Percentiles rank a stretch among this genome's conserved stretches.
Conservation (phyloP, 352 stramenopile species). For the Phytophthora ohioensis region DNA sequence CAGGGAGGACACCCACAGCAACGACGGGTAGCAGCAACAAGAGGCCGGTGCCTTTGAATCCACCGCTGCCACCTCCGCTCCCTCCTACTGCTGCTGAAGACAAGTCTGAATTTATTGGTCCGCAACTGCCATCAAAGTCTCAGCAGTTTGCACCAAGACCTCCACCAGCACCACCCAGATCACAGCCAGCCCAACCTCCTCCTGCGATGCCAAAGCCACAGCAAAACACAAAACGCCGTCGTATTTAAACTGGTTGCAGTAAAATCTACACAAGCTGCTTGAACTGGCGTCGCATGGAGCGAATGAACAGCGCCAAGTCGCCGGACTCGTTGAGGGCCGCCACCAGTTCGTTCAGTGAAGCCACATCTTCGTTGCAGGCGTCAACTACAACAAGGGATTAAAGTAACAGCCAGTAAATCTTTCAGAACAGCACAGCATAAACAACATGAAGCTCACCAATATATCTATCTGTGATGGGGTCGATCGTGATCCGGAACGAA, state of each 20-base stretch:
- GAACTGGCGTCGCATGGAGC: slow-evolving; percentile 82
- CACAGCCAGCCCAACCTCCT: slow-evolving; percentile 10
- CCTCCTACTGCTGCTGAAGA: slow-evolving; percentile 9
- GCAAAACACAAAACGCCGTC: slow-evolving; percentile 44
- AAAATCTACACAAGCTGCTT: slow-evolving; percentile 63
- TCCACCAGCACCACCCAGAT: slow-evolving; percentile 2
- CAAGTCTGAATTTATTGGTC: slow-evolving; percentile 55
- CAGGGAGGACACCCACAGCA: not conserved
- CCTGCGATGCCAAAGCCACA: slow-evolving; percentile 13
- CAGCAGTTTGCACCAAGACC: slow-evolving; percentile 1
- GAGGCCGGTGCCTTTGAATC: slow-evolving; percentile 1
- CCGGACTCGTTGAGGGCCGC: slow-evolving; percentile 67
- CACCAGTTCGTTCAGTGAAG: slow-evolving; percentile 56
- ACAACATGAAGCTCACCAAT: slow-evolving; percentile 46
- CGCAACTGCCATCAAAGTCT: slow-evolving; percentile 39
- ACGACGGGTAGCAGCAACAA: not conserved
- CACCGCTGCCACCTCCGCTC: slow-evolving; percentile 22
- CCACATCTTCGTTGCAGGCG: slow-evolving; percentile 65
- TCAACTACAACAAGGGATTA: slow-evolving; percentile 53
- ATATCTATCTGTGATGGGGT: slow-evolving; percentile 63
- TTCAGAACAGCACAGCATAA: not conserved
- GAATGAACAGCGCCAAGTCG: slow-evolving; percentile 81
- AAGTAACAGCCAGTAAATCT: slow-evolving; percentile 6
- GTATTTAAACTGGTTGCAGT: slow-evolving; percentile 47
- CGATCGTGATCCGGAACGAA: slow-evolving; percentile 77